Base-by-base conservation (phyloP, 2,329 filamentous ascomycete genomes). In the Ophiostoma sp. region DNA sequence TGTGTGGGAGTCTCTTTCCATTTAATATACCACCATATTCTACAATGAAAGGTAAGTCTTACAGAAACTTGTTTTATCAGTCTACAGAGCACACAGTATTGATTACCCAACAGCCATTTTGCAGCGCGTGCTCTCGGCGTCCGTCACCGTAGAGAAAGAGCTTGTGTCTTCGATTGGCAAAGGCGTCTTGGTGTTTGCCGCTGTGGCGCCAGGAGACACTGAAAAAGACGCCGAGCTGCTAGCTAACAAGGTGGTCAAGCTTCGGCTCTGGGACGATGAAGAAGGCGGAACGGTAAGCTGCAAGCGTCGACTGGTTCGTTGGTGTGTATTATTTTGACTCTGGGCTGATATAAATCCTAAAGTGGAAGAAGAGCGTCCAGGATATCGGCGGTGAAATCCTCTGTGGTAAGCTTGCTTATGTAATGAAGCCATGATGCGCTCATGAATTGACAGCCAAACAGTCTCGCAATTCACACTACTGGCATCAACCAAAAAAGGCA, bases 401-500 rank as follows among this genome's bases (percentile, higher is more conserved):
- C n/a, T 98, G 94, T 79, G 94, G 93, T 96, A 84, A 73, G 85
- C 76, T 4, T 13, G 4, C 17, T 7, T 23, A 10, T 23, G n/a
- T 13, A 4, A 57, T 20, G 48, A 52, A 15, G 48, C 7, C 6
- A 5, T 8, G 44, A 6, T 23, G 11, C 11, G 23, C n/a, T 27
- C 4, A n/a, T 31, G n/a, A 4, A 0, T 1, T n/a, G 11, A 57
- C 52, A 67, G 35, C 27, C 4, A 20, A 0, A 10, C 77, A 96
- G 94, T 99, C 65, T 98, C 95, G 17, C 95, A 99, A 80, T 99
- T 99, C 78, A 99, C 95, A 2, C 86, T 99, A 11, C 85, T 96
- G 67, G 96, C 93, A 66, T 91, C 90, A 65, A 94, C 94, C n/a
- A 96, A 94, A 77, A 98, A 98, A 80, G 94, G 94, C 73, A 94